These are phyloP conservation scores for Geosmithia morbida DNA, from an alignment of 2,329 filamentous ascomycete species.

Conservation along the genomic window DNA sequence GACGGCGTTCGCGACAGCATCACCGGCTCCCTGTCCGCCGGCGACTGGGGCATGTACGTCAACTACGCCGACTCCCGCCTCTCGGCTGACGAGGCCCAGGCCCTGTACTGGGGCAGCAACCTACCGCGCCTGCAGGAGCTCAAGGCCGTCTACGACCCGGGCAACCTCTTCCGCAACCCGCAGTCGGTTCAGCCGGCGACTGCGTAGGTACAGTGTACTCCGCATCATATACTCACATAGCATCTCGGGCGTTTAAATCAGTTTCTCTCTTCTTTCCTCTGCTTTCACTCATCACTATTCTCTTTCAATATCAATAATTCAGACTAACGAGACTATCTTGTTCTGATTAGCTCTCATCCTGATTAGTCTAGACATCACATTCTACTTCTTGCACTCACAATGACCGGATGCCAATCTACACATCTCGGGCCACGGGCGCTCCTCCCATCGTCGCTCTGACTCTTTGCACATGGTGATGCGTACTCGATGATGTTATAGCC, in stretches of 20 bases:
- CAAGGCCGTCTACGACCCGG: slow-evolving; percentile 23
- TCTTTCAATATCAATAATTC: too few relatives aligned
- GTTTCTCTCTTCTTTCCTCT: too few relatives aligned
- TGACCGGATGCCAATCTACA: slow-evolving; percentile 30
- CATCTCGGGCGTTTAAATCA: too few relatives aligned
- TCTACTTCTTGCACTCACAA: too few relatives aligned
- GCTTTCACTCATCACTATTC: too few relatives aligned
- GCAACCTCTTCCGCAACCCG: slow-evolving; percentile 17
- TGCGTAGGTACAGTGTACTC: too few relatives aligned
- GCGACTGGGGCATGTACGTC: slow-evolving; percentile 31
- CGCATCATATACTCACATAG: too few relatives aligned
- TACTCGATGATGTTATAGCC: slow-evolving; percentile 79
- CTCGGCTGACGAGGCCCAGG: slow-evolving; percentile 27
- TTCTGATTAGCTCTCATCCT: too few relatives aligned
- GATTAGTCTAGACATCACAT: too few relatives aligned
- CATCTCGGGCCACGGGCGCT: slow-evolving; percentile 42
- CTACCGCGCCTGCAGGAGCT: slow-evolving; percentile 19
- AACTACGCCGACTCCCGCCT: slow-evolving; percentile 38
- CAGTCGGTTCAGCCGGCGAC: slow-evolving; percentile 3
- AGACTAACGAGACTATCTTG: too few relatives aligned
- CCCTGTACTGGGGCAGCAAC: slow-evolving; percentile 30
- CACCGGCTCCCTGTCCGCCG: slow-evolving; percentile 17
- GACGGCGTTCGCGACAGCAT: slow-evolving; percentile 25
- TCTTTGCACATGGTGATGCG: slow-evolving; percentile 41
- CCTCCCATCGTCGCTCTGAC: slow-evolving; percentile 33